Conservation (phyloP, 2,329 filamentous ascomycete species). For the Didymella exigua region DNA sequence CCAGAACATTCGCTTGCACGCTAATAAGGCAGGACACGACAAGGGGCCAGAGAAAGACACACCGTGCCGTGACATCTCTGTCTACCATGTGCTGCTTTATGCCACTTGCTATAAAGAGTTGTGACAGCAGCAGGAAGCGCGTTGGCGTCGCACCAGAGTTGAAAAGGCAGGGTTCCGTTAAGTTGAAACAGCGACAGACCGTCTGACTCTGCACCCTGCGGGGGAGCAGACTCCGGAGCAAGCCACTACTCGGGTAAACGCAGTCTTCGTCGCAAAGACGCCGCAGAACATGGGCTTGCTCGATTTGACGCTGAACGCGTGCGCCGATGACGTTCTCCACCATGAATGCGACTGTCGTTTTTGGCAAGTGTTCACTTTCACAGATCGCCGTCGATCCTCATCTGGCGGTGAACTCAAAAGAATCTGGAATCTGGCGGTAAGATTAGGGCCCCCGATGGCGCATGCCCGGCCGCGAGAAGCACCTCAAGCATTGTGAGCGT, state of each 20-base stretch:
- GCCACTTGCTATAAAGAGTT: constrained; percentile 15
- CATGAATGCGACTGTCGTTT: constrained; percentile 9
- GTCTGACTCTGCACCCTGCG: constrained; percentile 17
- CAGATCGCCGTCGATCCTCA: constrained; percentile 13
- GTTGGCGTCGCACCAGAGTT: constrained; percentile 31
- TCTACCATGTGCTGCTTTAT: constrained; percentile 8
- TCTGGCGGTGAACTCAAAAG: constrained; percentile 6
- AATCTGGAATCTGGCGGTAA: constrained; percentile 12
- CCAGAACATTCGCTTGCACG: constrained; percentile 4
- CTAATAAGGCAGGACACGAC: constrained; percentile 15
- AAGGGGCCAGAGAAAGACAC: constrained; percentile 3
- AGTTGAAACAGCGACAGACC: constrained; percentile 27
- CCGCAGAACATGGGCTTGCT: constrained; percentile 8
- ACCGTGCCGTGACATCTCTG: constrained; percentile 11
- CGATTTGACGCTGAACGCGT: neutral
- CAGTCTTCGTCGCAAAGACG: neutral
- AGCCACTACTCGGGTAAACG: constrained; percentile 9
- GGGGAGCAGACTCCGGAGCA: constrained; percentile 15
- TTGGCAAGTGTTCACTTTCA: constrained; percentile 12
- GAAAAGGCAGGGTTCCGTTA: constrained; percentile 23
- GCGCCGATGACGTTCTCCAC: constrained; percentile 8
- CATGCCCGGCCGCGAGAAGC: neutral
- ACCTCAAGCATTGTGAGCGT: neutral
- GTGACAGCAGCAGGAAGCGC: constrained; percentile 21
- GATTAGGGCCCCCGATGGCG: constrained; percentile 9